These are phyloP conservation scores for Phytophthora nicotianae DNA, from an alignment of 352 stramenopile species.

Conservation along the genomic window DNA sequence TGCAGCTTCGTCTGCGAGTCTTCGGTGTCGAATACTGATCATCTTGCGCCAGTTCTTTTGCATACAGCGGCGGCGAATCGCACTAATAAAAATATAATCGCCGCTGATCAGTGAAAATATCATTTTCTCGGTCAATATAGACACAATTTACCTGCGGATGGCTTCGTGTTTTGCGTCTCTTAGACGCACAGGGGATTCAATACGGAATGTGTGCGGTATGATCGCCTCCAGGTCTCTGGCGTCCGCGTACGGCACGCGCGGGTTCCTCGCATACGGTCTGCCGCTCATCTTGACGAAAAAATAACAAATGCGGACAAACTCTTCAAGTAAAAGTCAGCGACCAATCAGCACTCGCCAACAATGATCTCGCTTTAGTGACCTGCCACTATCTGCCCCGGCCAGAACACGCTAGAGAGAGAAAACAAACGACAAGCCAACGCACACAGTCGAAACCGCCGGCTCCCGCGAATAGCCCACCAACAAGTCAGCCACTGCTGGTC, in stretches of 20 bases:
- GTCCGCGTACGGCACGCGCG: constrained; percentile 48
- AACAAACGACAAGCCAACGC: constrained; percentile 19
- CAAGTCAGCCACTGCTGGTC: constrained; percentile 5
- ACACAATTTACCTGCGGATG: constrained; percentile 48
- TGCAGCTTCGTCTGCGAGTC: constrained; percentile 26
- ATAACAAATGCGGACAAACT: constrained; percentile 10
- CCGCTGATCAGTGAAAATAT: background rate
- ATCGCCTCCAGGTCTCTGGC: constrained; percentile 63
- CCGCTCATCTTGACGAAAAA: constrained; percentile 59
- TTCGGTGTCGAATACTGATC: constrained; percentile 53
- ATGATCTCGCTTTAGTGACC: constrained; percentile 11
- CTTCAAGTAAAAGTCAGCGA: constrained; percentile 11
- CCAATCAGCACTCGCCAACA: constrained; percentile 30
- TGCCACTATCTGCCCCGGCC: constrained; percentile 8
- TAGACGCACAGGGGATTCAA: constrained; percentile 29
- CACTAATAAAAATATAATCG: constrained; percentile 37
- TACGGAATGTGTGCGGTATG: constrained; percentile 62
- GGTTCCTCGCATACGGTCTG: constrained; percentile 66
- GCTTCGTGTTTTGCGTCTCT: constrained; percentile 48
- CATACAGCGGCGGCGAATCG: constrained; percentile 65
- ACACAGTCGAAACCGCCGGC: constrained; percentile 38
- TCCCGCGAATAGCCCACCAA: constrained; percentile 19
- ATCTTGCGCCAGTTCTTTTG: constrained; percentile 88
- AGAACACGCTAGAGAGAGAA: constrained; percentile 34
- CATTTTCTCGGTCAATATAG: background rate